phyloP scores from a whole-genome alignment of 352 stramenopile species.

The Phytophthora melonis region DNA sequence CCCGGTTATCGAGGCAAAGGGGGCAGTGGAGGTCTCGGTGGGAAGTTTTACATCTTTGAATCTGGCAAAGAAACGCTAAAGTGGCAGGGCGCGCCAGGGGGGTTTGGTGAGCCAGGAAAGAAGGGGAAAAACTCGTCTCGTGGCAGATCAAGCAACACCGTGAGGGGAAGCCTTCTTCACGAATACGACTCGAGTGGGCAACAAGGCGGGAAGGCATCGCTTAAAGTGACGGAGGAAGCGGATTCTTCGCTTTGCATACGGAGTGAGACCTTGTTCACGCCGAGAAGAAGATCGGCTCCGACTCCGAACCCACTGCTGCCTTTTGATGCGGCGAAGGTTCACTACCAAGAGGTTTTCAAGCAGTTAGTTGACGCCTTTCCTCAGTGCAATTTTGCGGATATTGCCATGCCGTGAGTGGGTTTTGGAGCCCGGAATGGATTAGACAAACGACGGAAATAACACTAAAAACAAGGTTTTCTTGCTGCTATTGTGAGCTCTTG shows the following conservation, averaged over 20 bases:
- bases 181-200: not conserved
- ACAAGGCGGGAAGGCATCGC: not conserved
- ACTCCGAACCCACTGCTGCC: not conserved
- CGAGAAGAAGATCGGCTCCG: not conserved
- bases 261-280: not conserved
- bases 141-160: not conserved
- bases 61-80: not conserved
- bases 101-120: not conserved
- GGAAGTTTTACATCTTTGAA: constrained; percentile 2
- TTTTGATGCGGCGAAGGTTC: not conserved
- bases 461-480: not conserved
- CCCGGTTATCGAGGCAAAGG: constrained; percentile 7
- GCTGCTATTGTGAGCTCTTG: not conserved
- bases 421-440: too few species aligned
- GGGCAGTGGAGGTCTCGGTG: not conserved
- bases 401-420: not conserved
- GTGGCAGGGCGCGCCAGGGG: not conserved
- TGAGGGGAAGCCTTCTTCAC: not conserved
- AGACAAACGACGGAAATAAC: not conserved
- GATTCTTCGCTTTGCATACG: too few species aligned
- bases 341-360: constrained; percentile 1
- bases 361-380: constrained; percentile 1
- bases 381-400: constrained; percentile 1
- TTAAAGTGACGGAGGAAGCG: not conserved
- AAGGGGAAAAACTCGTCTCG: not conserved